phyloP scores from a whole-genome alignment of 805 yeast species.

The Debaryomyces maramus region DNA sequence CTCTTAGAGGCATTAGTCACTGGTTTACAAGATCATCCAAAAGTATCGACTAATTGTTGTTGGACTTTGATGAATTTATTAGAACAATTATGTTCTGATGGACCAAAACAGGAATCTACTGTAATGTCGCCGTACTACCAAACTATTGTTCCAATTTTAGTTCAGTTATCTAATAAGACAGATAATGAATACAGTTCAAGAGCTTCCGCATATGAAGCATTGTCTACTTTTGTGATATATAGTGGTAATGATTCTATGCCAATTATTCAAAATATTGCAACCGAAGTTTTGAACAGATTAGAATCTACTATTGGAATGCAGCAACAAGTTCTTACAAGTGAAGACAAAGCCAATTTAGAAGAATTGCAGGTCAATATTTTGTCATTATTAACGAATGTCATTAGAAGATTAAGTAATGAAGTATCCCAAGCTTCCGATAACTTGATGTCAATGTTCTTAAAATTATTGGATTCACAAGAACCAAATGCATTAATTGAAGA shows the following conservation, averaged over 20 bases:
- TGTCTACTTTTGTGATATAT: slow-evolving; percentile 76
- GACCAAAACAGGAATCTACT: slow-evolving; percentile 50
- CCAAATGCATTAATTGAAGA: slow-evolving; percentile 85
- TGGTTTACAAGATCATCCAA: slow-evolving; percentile 91
- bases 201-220: slow-evolving; percentile 95
- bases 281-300: slow-evolving; percentile 70
- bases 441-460: slow-evolving; percentile 80
- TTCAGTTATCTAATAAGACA: slow-evolving; percentile 64
- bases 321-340: slow-evolving; percentile 59
- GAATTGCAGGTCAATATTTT: slow-evolving; percentile 85
- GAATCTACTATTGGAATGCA: slow-evolving; percentile 62
- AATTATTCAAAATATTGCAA: slow-evolving; percentile 69
- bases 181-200: slow-evolving; percentile 88
- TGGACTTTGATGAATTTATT: slow-evolving; percentile 93
- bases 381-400: slow-evolving; percentile 76
- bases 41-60: slow-evolving; percentile 94
- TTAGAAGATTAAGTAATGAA: slow-evolving; percentile 72
- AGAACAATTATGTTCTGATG: slow-evolving; percentile 70
- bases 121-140: slow-evolving; percentile 75
- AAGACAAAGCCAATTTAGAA: slow-evolving; percentile 75
- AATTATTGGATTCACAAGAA: slow-evolving; percentile 53
- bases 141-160: slow-evolving; percentile 64
- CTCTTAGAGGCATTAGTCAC: slow-evolving; percentile 69
- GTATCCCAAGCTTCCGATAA: slow-evolving; percentile 72
- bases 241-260: slow-evolving; percentile 70